phyloP scores from a whole-genome alignment of 1,139 yeast genomes.

The Hanseniaspora gamundiae region DNA sequence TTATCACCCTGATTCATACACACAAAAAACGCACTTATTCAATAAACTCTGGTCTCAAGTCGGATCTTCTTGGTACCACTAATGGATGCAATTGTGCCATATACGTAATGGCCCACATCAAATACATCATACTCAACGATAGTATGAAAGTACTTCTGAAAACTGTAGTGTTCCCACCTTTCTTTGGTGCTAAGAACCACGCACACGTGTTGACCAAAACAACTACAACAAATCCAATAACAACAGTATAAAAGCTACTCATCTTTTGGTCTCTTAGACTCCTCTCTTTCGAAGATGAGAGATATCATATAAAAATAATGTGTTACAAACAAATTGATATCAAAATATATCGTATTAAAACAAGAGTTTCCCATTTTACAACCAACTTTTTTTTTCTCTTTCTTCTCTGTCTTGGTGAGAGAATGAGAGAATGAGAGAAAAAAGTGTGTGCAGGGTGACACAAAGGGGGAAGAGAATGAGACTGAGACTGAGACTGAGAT shows the following conservation, averaged over 20 bases:
- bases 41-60: constrained; percentile 60
- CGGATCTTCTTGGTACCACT: constrained; percentile 69
- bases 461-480: no score
- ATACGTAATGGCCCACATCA: constrained; percentile 93
- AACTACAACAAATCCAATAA: constrained; percentile 52
- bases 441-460: no score
- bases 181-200: constrained; percentile 41
- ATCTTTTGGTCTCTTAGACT: constrained; percentile 1
- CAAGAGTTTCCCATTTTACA: no score
- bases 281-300: background rate
- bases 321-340: no score
- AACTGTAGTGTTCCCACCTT: constrained; percentile 36
- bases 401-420: no score
- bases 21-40: constrained; percentile 22
- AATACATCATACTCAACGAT: constrained; percentile 74
- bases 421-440: no score
- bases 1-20: no score
- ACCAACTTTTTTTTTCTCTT: no score
- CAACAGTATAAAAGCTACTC: constrained; percentile 42
- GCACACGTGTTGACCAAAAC: constrained; percentile 45
- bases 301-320: no score
- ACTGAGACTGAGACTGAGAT: no score
- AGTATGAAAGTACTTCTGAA: constrained; percentile 85
- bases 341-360: no score
- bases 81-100: constrained; percentile 66